A percentile compares a stretch with the other conserved stretches of the same genome.
These are phyloP conservation scores for Sarocladium kiliense DNA, from an alignment of 2,329 filamentous ascomycete species.

Conservation along the genomic window DNA sequence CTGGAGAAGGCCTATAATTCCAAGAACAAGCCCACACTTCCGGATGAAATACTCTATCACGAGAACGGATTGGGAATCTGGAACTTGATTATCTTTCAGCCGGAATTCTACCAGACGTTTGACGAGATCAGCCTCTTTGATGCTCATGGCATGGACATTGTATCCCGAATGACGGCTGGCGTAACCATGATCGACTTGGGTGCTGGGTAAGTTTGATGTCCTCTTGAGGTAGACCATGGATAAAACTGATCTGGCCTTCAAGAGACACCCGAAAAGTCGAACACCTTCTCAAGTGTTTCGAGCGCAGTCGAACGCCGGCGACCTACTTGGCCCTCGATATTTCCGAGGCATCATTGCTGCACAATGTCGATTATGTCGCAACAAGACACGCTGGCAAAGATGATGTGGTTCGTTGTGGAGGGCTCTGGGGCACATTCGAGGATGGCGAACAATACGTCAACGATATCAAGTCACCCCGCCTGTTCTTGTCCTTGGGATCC, in stretches of 20 bases:
- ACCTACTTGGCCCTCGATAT: slow-evolving; percentile 37
- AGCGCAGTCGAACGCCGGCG: slow-evolving; percentile 20
- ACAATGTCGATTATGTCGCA: slow-evolving; percentile 28
- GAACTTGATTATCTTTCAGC: slow-evolving; percentile 34
- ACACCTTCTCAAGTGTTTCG: slow-evolving; percentile 30
- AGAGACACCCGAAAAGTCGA: slow-evolving; percentile 37
- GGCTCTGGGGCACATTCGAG: slow-evolving; percentile 35
- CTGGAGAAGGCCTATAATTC: slow-evolving; percentile 20
- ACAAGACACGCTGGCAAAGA: slow-evolving; percentile 20
- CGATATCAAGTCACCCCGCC: slow-evolving; percentile 23
- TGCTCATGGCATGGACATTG: slow-evolving; percentile 28
- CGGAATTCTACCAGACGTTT: slow-evolving; percentile 35
- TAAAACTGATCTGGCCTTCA: background rate
- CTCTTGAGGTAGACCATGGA: background rate
- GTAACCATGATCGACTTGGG: slow-evolving; percentile 35
- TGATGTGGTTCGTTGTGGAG: slow-evolving; percentile 27
- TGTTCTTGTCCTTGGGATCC: slow-evolving; percentile 36
- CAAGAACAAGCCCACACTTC: slow-evolving; percentile 23
- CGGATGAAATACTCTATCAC: slow-evolving; percentile 35
- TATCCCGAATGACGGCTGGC: slow-evolving; percentile 20
- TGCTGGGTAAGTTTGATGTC: slow-evolving; percentile 29
- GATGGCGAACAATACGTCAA: slow-evolving; percentile 27
- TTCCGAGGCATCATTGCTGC: slow-evolving; percentile 27
- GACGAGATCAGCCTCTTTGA: slow-evolving; percentile 33
- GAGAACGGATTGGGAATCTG: slow-evolving; percentile 32